Evolutionary conservation across 2,329 filamentous ascomycete genomes (phyloP).

Genomic region (Alternaria sp.): DNA sequence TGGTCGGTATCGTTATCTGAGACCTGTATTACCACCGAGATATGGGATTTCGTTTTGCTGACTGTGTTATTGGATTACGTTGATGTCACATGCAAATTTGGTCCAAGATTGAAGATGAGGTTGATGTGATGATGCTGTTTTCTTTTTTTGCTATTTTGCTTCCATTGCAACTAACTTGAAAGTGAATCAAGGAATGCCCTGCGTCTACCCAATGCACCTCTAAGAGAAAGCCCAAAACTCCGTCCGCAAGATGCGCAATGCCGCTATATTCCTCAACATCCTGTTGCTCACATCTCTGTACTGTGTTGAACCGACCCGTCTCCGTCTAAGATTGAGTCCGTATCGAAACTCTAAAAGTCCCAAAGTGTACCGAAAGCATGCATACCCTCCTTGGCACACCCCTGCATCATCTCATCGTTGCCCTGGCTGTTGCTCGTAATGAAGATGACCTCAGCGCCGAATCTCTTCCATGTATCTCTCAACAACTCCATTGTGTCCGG

Average conservation of each 20-base stretch:
- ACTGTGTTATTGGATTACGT: background rate
- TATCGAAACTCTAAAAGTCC: constrained; percentile 33
- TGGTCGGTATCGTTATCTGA: background rate
- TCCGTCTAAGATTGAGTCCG: background rate
- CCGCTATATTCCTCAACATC: background rate
- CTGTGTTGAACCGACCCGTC: background rate
- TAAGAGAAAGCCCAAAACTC: background rate
- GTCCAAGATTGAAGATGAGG: background rate
- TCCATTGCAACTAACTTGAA: background rate
- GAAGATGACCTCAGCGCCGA: constrained; percentile 45
- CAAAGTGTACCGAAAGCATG: constrained; percentile 46
- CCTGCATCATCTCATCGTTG: constrained; percentile 49
- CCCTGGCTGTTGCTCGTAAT: constrained; percentile 46
- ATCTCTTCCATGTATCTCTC: constrained; percentile 42
- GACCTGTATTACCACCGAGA: background rate
- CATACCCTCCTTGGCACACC: constrained; percentile 38
- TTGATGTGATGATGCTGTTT: background rate
- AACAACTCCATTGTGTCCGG: constrained; percentile 43
- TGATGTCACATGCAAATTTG: background rate
- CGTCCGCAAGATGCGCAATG: background rate
- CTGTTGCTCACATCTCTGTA: background rate
- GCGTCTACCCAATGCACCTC: background rate
- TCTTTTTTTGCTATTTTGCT: background rate
- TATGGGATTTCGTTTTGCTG: background rate
- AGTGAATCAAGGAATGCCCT: background rate